Percentiles rank a stretch among this genome's conserved stretches.
Conservation (phyloP, 2,329 filamentous ascomycete genomes). For the Dryadomyces quercus-mongolicae region DNA sequence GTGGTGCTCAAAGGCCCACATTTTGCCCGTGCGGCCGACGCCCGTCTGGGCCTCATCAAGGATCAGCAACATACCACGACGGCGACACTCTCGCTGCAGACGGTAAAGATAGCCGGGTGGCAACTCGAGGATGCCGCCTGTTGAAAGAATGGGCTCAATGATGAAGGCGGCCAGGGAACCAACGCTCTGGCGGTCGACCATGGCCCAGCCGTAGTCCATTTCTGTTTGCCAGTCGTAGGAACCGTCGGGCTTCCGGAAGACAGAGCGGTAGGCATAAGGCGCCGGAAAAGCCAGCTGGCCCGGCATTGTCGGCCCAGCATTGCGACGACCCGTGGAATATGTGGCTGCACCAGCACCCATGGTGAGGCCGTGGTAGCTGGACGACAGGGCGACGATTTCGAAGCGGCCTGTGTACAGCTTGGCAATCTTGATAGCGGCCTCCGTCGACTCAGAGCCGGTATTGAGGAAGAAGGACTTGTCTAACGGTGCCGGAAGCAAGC, state of each 20-base stretch:
- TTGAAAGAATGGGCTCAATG: slow-evolving; percentile 46
- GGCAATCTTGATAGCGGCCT: slow-evolving; percentile 33
- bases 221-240: slow-evolving; percentile 55
- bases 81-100: slow-evolving; percentile 37
- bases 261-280: slow-evolving; percentile 49
- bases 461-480: slow-evolving; percentile 44
- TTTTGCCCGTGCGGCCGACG: slow-evolving; percentile 1
- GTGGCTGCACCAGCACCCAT: slow-evolving; percentile 37
- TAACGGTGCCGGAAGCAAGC: slow-evolving; percentile 31
- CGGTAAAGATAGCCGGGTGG: slow-evolving; percentile 42
- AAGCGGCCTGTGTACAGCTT: slow-evolving; percentile 52
- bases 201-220: slow-evolving; percentile 47
- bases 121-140: slow-evolving; percentile 42
- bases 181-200: slow-evolving; percentile 45
- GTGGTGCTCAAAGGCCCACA: slow-evolving; percentile 1
- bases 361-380: slow-evolving; percentile 50
- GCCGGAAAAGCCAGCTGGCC: slow-evolving; percentile 46
- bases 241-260: slow-evolving; percentile 46
- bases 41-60: slow-evolving; percentile 2
- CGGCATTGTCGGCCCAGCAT: slow-evolving; percentile 33
- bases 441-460: slow-evolving; percentile 7
- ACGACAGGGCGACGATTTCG: slow-evolving; percentile 47
- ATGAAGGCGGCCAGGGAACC: slow-evolving; percentile 52
- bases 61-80: slow-evolving; percentile 14
- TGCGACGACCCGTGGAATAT: slow-evolving; percentile 39